Evolutionary conservation across 2,329 filamentous ascomycete genomes (phyloP), one percentile per base, ranked within the genome.

Genomic region (Cordyceps farinosa): DNA sequence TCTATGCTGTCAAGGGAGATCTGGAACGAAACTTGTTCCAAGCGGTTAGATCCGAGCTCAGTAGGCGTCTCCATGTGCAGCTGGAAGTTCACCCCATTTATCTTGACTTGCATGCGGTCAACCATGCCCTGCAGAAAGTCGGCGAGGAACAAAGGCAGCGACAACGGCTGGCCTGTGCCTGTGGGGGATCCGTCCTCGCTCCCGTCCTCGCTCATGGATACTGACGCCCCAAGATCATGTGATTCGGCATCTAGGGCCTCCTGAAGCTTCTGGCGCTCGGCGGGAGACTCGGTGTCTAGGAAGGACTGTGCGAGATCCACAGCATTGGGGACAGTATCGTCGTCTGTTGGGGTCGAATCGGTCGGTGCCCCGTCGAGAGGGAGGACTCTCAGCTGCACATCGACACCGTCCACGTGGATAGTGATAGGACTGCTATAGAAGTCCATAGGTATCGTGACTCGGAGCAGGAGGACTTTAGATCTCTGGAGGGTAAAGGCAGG

Each of bases 401-500:
- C 85, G 65, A 97, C 86, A 27, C 92, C 92, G 69, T 94, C 87
- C 29, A 94, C 83, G 71, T 97, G 90, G 69, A 94, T 86, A 36
- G 85, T 81, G 72, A 98, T 96, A 34, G 91, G 88, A 68, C 89
- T 93, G 60, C 87, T 89, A 74, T 93, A 92, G 67, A 97, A 88
- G 75, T 97, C 91, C 73, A 95, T 88, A 13, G 94, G 92, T 57
- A 98, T 84, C 8, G 90, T 96, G 61, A 97, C 80, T 70, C 90
- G 89, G 30, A 98, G 84, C 7, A 90, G 81, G 3, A 90, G 79
- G 59, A 97, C 86, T 67, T 87, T 88, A 63, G 94, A 93, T 72
- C 87, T 88, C 59, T 86, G 84, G 13, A 97, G 80, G 65, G 85
- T 82, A 71, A 95, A 85, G 6, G 85, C 84, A 1, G 87, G 77